Evolutionary conservation across 805 yeast genomes (phyloP).

Genomic region (Hanseniaspora pseudoguilliermondii): DNA sequence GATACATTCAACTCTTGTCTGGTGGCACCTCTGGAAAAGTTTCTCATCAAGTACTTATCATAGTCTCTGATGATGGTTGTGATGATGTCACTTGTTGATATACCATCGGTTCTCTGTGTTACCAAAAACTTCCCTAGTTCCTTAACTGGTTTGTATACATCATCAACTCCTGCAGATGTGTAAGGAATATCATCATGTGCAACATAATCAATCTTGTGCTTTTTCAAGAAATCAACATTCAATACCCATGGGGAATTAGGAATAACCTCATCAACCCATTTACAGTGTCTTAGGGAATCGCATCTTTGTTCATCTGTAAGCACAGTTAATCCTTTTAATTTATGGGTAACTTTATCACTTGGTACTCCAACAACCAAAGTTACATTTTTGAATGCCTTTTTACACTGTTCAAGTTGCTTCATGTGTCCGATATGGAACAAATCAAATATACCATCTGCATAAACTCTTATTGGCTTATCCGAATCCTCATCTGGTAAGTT

Average conservation of each 20-base stretch:
- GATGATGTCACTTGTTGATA: conserved; percentile 89
- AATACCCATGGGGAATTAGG: conserved; percentile 95
- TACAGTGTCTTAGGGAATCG: conserved; percentile 85
- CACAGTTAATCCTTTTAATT: conserved; percentile 85
- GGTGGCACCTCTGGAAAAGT: conserved; percentile 94
- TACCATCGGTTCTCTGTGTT: conserved; percentile 93
- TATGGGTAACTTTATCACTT: conserved; percentile 79
- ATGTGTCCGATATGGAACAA: conserved; percentile 93
- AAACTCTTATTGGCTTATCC: conserved; percentile 80
- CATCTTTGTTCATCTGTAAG: conserved; percentile 75
- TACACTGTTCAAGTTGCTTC: conserved; percentile 95
- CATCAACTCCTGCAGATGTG: conserved; percentile 78
- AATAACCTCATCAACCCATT: conserved; percentile 95
- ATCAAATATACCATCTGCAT: conserved; percentile 97
- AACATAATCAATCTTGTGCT: conserved; percentile 83
- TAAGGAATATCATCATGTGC: conserved; percentile 97
- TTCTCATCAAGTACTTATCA: conserved; percentile 91
- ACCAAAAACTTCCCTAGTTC: conserved; percentile 80
- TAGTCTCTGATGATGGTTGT: conserved; percentile 91
- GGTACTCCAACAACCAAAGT: conserved; percentile 85
- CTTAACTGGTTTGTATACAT: conserved; percentile 85
- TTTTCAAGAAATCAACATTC: conserved; percentile 60
- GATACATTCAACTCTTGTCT: conserved; percentile 91
- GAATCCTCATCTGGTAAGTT: conserved; percentile 59
- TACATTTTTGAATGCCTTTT: conserved; percentile 77